phyloP scores from a whole-genome alignment of 1,284 basidiomycete species.

The Abortiporus biennis region DNA sequence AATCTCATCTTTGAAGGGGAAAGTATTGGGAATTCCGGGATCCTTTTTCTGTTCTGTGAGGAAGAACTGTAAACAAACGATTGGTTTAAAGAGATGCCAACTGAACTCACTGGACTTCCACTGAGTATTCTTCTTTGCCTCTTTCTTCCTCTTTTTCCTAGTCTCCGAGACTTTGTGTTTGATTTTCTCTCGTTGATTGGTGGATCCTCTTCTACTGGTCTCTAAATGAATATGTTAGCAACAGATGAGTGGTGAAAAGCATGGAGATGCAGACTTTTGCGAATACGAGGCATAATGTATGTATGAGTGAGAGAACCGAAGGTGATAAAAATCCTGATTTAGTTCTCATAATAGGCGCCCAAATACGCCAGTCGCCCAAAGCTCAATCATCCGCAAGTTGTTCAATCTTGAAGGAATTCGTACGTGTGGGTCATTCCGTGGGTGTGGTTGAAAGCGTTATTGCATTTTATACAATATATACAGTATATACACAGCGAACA shows the following conservation, averaged over 20 bases:
- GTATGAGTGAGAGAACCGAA: too few species aligned
- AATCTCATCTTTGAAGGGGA: slow-evolving; percentile 97
- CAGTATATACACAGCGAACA: too few species aligned
- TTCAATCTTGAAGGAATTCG: too few species aligned
- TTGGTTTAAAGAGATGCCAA: not conserved
- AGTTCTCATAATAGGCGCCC: too few species aligned
- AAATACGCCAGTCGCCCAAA: too few species aligned
- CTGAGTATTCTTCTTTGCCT: slow-evolving; percentile 77
- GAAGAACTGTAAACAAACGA: slow-evolving; percentile 3
- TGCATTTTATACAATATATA: too few species aligned
- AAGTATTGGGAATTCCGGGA: slow-evolving; percentile 94
- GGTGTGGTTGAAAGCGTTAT: too few species aligned
- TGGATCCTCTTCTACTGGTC: slow-evolving; percentile 77
- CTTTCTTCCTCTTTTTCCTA: slow-evolving; percentile 73
- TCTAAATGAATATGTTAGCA: slow-evolving; percentile 41
- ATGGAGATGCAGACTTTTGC: slow-evolving; percentile 51
- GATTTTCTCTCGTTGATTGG: slow-evolving; percentile 72
- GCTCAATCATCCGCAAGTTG: too few species aligned
- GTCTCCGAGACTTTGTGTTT: slow-evolving; percentile 78
- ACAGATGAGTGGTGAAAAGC: not conserved
- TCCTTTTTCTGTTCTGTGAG: slow-evolving; percentile 75
- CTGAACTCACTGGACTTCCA: slow-evolving; percentile 87
- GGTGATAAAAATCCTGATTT: too few species aligned
- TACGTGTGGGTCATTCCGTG: too few species aligned
- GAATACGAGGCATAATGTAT: slow-evolving; percentile 63